Conservation (phyloP, 345 rosid species). For the Arabis alpina region DNA sequence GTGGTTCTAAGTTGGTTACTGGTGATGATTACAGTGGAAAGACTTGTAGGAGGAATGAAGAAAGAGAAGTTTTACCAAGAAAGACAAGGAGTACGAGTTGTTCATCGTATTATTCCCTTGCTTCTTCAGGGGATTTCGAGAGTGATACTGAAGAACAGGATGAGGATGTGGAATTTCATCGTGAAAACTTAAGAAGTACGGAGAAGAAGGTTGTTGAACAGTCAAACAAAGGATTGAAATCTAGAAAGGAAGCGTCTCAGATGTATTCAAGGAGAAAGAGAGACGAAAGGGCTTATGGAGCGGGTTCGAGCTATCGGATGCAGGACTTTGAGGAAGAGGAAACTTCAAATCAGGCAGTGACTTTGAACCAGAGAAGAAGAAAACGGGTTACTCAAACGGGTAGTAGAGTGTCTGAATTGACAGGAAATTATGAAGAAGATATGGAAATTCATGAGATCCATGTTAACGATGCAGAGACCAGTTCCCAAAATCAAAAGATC, state of each 20-base stretch:
- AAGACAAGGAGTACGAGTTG: slow-evolving; percentile 62
- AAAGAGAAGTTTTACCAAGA: slow-evolving; percentile 41
- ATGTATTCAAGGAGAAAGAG: slow-evolving; percentile 43
- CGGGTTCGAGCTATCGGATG: slow-evolving; percentile 42
- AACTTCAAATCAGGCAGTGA: slow-evolving; percentile 41
- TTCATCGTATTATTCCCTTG: slow-evolving; percentile 81
- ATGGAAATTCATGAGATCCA: slow-evolving; percentile 47
- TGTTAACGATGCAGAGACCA: slow-evolving; percentile 46
- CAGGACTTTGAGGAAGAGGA: slow-evolving; percentile 46
- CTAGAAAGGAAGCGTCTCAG: slow-evolving; percentile 50
- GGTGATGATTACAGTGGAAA: slow-evolving; percentile 39
- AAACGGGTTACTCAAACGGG: slow-evolving; percentile 45
- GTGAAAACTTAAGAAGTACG: slow-evolving; percentile 31
- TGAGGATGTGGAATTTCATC: slow-evolving; percentile 38
- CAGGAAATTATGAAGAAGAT: slow-evolving; percentile 48
- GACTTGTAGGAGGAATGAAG: slow-evolving; percentile 44
- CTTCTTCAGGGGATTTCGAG: slow-evolving; percentile 63
- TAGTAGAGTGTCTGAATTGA: slow-evolving; percentile 46
- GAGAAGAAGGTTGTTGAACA: slow-evolving; percentile 31
- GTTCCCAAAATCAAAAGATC: slow-evolving; percentile 48
- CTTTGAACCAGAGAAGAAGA: slow-evolving; percentile 47
- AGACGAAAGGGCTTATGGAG: slow-evolving; percentile 40
- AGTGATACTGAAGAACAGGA: slow-evolving; percentile 59
- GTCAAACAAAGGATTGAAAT: slow-evolving; percentile 46
- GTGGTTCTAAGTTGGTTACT: slow-evolving; percentile 45